Evolutionary conservation across 2,329 filamentous ascomycete genomes (phyloP).

Genomic region (Aspergillus chevalieri): DNA sequence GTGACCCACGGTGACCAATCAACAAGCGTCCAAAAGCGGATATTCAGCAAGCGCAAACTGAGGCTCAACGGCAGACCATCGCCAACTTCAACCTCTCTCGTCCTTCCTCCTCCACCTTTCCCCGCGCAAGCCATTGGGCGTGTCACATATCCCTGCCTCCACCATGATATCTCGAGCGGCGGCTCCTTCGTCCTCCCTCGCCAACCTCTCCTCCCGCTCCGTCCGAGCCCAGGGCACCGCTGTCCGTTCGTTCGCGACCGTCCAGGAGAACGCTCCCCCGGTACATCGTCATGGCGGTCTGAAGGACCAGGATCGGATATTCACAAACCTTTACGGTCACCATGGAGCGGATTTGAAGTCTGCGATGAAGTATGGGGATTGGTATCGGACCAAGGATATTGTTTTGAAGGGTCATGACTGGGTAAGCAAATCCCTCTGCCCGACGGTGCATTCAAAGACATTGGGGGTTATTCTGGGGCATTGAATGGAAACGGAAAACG

Average conservation of each 20-base stretch:
- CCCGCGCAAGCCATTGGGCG: constrained; percentile 26
- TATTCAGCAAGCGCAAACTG: constrained; percentile 36
- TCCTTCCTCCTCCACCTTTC: constrained; percentile 16
- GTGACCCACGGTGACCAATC: constrained; percentile 29
- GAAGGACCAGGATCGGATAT: constrained; percentile 95
- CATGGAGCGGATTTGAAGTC: constrained; percentile 86
- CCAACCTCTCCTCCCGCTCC: constrained; percentile 36
- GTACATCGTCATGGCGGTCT: constrained; percentile 74
- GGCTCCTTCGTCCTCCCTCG: constrained; percentile 38
- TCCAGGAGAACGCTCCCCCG: constrained; percentile 59
- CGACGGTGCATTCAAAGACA: neutral
- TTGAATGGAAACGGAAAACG: constrained; percentile 4
- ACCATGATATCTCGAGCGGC: constrained; percentile 43
- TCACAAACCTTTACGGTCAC: constrained; percentile 95
- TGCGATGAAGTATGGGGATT: constrained; percentile 97
- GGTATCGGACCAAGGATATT: constrained; percentile 99
- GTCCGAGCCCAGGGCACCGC: constrained; percentile 35
- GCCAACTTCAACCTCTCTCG: constrained; percentile 11
- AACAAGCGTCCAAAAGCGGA: constrained; percentile 30
- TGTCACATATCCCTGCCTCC: constrained; percentile 17
- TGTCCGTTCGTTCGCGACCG: constrained; percentile 69
- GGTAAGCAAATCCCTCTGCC: constrained; percentile 41
- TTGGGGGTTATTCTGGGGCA: neutral
- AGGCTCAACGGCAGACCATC: constrained; percentile 18
- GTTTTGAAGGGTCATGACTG: constrained; percentile 95